phyloP scores from a whole-genome alignment of 1,139 yeast genomes.

The Candida freyschussii region DNA sequence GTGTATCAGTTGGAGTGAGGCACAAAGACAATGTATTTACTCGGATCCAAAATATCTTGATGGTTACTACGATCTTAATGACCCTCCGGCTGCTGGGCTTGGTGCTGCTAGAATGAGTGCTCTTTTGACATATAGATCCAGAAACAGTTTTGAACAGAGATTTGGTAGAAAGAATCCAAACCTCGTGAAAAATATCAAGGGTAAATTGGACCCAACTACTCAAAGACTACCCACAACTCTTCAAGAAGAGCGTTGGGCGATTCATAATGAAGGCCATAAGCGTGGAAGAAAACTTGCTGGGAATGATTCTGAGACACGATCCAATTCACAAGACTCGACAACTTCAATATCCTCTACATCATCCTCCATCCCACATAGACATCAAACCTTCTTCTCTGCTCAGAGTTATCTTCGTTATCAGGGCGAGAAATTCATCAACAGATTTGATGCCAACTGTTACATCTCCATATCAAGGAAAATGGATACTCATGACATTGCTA shows the following conservation, averaged over 20 bases:
- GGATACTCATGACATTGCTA: constrained; percentile 89
- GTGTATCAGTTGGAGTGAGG: constrained; percentile 99
- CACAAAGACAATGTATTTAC: constrained; percentile 93
- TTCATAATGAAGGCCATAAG: constrained; percentile 62
- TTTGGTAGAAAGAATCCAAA: constrained; percentile 78
- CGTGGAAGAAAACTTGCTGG: constrained; percentile 22
- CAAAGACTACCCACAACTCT: constrained; percentile 31
- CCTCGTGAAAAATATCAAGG: constrained; percentile 27
- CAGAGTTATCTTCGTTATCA: constrained; percentile 92
- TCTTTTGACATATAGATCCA: constrained; percentile 80
- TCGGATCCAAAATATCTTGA: constrained; percentile 89
- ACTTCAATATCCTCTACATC: constrained; percentile 20
- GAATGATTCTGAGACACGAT: constrained; percentile 16
- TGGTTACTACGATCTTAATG: constrained; percentile 74
- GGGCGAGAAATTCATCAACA: constrained; percentile 78
- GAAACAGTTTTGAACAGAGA: constrained; percentile 86
- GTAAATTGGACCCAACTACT: constrained; percentile 19
- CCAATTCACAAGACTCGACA: constrained; percentile 14
- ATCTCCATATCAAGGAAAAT: constrained; percentile 88
- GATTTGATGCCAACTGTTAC: constrained; percentile 96
- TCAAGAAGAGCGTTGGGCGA: constrained; percentile 51
- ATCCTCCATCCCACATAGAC: constrained; percentile 16
- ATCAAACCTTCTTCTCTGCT: constrained; percentile 90
- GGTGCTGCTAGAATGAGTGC: constrained; percentile 99
- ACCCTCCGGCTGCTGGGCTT: constrained; percentile 79